phyloP scores from a whole-genome alignment of 169 alveolate species.

The Cryptosporidium canis region DNA sequence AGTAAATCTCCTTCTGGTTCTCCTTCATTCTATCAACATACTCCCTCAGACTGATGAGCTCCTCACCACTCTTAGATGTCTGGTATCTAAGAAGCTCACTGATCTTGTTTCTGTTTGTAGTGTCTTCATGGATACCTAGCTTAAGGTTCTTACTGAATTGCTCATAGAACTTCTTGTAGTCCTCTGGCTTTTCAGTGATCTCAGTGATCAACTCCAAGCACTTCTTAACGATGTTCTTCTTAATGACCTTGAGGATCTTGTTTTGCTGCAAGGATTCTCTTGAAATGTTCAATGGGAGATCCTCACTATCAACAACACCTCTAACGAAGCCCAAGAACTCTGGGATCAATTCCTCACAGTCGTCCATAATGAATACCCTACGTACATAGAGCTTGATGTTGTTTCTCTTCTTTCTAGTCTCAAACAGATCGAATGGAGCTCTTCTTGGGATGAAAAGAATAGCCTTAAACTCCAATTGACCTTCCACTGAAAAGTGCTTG shows the following conservation, averaged over 20 bases:
- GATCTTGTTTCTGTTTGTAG: slow-evolving; percentile 95
- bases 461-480: slow-evolving; percentile 99
- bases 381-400: slow-evolving; percentile 98
- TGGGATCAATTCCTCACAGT: slow-evolving; percentile 99
- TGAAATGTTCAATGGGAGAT: slow-evolving; percentile 98
- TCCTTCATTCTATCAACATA: slow-evolving; percentile 99
- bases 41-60: slow-evolving; percentile 95
- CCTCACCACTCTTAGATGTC: slow-evolving; percentile 98
- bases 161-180: slow-evolving; percentile 99
- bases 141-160: slow-evolving; percentile 98
- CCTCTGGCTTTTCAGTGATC: slow-evolving; percentile 98
- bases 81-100: slow-evolving; percentile 95
- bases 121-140: slow-evolving; percentile 99
- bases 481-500: slow-evolving; percentile 98
- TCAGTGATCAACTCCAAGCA: slow-evolving; percentile 98
- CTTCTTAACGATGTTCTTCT: slow-evolving; percentile 97
- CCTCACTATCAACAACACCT: slow-evolving; percentile 99
- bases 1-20: slow-evolving; percentile 97
- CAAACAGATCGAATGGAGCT: slow-evolving; percentile 99
- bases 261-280: slow-evolving; percentile 98
- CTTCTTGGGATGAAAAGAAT: slow-evolving; percentile 98
- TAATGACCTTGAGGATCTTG: slow-evolving; percentile 98
- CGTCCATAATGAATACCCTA: slow-evolving; percentile 99
- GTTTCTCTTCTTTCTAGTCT: slow-evolving; percentile 98
- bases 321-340: slow-evolving; percentile 98